These are phyloP conservation scores for Colletotrichum shisoi DNA, from an alignment of 2,329 filamentous ascomycete genomes.

Conservation along the genomic window DNA sequence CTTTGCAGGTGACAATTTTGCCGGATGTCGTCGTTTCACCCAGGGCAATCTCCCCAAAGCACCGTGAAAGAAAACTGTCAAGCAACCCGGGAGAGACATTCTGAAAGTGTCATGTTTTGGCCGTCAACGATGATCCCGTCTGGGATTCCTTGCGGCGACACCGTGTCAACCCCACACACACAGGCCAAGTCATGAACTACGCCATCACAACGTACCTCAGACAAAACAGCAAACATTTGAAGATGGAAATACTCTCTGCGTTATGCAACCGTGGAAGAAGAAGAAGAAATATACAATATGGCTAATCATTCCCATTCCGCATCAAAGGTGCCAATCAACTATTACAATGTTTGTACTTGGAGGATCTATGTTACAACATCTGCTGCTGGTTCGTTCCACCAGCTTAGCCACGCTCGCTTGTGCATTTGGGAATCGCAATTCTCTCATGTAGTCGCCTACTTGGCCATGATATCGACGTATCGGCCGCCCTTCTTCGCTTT, in stretches of 20 bases:
- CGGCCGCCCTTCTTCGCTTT: constrained; percentile 83
- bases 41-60: neutral
- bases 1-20: neutral
- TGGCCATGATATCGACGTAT: constrained; percentile 96
- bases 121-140: too few species aligned
- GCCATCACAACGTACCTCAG: too few species aligned
- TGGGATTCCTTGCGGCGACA: too few species aligned
- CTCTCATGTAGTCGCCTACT: constrained; percentile 49
- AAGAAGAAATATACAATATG: neutral
- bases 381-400: constrained; percentile 6
- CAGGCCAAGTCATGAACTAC: too few species aligned
- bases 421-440: constrained; percentile 22
- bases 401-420: constrained; percentile 15
- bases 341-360: constrained; percentile 28
- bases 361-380: constrained; percentile 32
- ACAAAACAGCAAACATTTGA: too few species aligned
- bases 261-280: neutral
- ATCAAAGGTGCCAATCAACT: neutral
- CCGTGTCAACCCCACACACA: too few species aligned
- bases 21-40: neutral
- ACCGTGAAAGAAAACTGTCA: neutral
- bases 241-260: too few species aligned
- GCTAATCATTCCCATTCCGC: constrained; percentile 4
- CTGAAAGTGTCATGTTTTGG: too few species aligned
- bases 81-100: neutral